A percentile compares a stretch with the other conserved stretches of the same genome.
Evolutionary conservation across 495 filamentous ascomycete species (phyloP).

Genomic region (Penicillium goetzii): DNA sequence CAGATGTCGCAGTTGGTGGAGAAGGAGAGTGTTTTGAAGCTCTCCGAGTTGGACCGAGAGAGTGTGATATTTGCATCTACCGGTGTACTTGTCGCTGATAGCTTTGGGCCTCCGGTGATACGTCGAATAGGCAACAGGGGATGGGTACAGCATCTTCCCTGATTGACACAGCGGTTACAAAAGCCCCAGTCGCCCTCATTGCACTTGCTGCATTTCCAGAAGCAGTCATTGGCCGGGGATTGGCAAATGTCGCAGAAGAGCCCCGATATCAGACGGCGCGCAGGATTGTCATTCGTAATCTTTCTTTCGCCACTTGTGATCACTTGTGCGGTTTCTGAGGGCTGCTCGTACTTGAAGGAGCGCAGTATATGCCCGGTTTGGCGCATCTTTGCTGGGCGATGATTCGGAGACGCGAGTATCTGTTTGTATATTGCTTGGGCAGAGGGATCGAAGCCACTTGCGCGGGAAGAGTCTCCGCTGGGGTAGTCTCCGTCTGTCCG

Average conservation of each 20-base stretch:
- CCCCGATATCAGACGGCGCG: slow-evolving; percentile 70
- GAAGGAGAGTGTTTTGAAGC: slow-evolving; percentile 64
- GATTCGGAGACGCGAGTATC: slow-evolving; percentile 44
- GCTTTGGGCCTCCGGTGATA: slow-evolving; percentile 29
- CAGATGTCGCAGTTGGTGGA: slow-evolving; percentile 77
- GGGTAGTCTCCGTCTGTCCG: slow-evolving; percentile 70
- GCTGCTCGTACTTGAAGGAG: slow-evolving; percentile 67
- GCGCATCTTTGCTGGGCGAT: slow-evolving; percentile 42
- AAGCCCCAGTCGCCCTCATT: slow-evolving; percentile 94
- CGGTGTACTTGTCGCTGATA: slow-evolving; percentile 29
- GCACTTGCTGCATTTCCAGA: slow-evolving; percentile 81
- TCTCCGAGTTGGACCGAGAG: slow-evolving; percentile 44
- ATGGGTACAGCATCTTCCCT: slow-evolving; percentile 76
- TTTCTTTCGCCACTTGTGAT: slow-evolving; percentile 32
- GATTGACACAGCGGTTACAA: slow-evolving; percentile 80
- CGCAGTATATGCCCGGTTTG: slow-evolving; percentile 67
- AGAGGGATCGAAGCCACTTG: slow-evolving; percentile 69
- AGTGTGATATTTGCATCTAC: slow-evolving; percentile 27
- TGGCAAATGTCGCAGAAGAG: slow-evolving; percentile 78
- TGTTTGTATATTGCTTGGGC: slow-evolving; percentile 62
- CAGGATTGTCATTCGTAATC: slow-evolving; percentile 66
- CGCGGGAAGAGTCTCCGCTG: slow-evolving; percentile 54
- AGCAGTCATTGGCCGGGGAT: slow-evolving; percentile 73
- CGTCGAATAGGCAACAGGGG: slow-evolving; percentile 68
- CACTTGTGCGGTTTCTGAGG: slow-evolving; percentile 40